phyloP scores from a whole-genome alignment of 345 rosid species.

The Aurinia saxatilis region DNA sequence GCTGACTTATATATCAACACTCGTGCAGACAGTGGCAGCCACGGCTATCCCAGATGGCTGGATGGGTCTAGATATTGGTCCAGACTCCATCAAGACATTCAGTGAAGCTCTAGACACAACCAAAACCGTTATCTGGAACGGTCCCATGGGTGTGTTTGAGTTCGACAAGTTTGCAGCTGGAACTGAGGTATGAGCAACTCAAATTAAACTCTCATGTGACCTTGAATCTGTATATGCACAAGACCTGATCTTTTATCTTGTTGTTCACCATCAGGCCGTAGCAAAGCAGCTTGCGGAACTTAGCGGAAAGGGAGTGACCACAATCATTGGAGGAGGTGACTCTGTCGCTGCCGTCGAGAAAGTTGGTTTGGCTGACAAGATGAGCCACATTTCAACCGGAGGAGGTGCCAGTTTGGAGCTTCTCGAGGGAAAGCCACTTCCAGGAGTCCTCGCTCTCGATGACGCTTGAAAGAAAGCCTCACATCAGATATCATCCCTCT shows the following conservation, averaged over 20 bases:
- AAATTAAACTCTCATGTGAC: background rate
- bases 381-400: constrained; percentile 92
- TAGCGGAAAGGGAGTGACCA: constrained; percentile 72
- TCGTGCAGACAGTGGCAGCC: constrained; percentile 64
- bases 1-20: constrained; percentile 5
- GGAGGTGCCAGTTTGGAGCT: constrained; percentile 93
- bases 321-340: constrained; percentile 87
- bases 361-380: constrained; percentile 66
- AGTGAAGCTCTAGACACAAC: constrained; percentile 66
- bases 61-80: constrained; percentile 94
- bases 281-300: constrained; percentile 93
- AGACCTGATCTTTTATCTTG: background rate
- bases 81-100: constrained; percentile 74
- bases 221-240: background rate
- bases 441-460: constrained; percentile 78
- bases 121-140: constrained; percentile 92
- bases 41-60: constrained; percentile 85
- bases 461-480: constrained; percentile 35
- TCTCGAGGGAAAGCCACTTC: constrained; percentile 78
- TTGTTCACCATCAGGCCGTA: constrained; percentile 43
- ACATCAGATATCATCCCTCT: background rate
- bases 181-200: constrained; percentile 47
- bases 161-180: constrained; percentile 82
- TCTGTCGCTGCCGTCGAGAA: constrained; percentile 82
- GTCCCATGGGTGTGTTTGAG: constrained; percentile 99